Percentiles rank a stretch among this genome's conserved stretches.
Conservation (phyloP, 2,329 filamentous ascomycete genomes). For the Talaromyces piceae region DNA sequence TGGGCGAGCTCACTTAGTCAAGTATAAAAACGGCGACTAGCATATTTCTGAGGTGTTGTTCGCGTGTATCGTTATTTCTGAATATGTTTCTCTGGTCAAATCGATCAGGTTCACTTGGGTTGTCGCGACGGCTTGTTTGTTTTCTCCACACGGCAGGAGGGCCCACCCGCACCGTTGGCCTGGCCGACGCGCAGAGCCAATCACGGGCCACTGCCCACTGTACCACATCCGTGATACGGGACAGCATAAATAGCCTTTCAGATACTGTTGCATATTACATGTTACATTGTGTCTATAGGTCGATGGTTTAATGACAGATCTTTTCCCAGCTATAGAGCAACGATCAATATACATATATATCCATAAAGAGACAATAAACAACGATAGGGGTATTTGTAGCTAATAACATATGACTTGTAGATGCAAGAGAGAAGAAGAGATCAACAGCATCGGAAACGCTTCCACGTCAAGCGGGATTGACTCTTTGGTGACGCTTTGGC, state of each 20-base stretch:
- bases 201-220: no score
- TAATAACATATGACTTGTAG: no score
- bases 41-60: not conserved
- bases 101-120: not conserved
- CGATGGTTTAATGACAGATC: no score
- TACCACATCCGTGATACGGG: not conserved
- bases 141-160: slow-evolving; percentile 12
- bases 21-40: not conserved
- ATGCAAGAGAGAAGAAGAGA: no score
- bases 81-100: not conserved
- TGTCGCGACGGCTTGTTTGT: slow-evolving; percentile 7
- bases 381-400: no score
- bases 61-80: not conserved
- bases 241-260: not conserved
- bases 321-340: no score
- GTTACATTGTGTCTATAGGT: no score
- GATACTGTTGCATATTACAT: not conserved
- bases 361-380: no score
- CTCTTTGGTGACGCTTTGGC: not conserved
- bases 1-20: not conserved
- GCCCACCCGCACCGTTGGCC: slow-evolving; percentile 7
- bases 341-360: no score
- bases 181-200: slow-evolving; percentile 1
- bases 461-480: no score
- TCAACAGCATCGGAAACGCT: no score